Base-by-base conservation (phyloP, 2,329 filamentous ascomycete species). In the Calycina herbarum region DNA sequence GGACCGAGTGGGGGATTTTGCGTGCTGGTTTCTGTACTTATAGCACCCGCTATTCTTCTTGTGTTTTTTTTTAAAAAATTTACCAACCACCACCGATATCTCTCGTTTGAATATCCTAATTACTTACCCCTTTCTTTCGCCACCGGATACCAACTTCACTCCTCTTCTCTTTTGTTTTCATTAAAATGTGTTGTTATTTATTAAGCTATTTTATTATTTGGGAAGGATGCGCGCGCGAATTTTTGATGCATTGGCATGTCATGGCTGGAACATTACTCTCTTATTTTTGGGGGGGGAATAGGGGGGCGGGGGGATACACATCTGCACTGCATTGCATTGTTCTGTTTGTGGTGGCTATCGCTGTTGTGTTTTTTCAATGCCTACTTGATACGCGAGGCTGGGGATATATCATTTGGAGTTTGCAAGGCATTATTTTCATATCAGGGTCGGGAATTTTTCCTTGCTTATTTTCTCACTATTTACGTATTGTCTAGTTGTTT, bases 1-100 rank as follows among this genome's bases (percentile, higher is more conserved):
- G 67, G 69, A 31, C 63, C 69, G 67, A 68, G 69, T 71, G 71
- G 70, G 73, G 70, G 71, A 71, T 70, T 73, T 72, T 68, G 71
- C 69, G 65, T 64, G 62, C 68, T 71, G 64, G 63, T 66, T 70
- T 66, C 64, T 74, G 71, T 72, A 74, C 62, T 69, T 74, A 74
- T 64, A 62, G 38, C 48, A 61, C 56, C 58, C 59, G 45, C 31
- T 61, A 38, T 62, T 54, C 42, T 48, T 57, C 59, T 62, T 63
- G 59, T 31, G 42, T 65, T 38, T 45, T 38, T 40, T 48, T 60
- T n/a, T 59, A 45, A 1, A 2, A 38, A 45, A 51, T 51, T 33
- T 48, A 33, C 33, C n/a, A 29, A 38, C 51, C 57, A 60, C 61
- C 65, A 64, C 63, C 67, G 31, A 63, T 67, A 54, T 31, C 60